Evolutionary conservation across 2,329 filamentous ascomycete genomes (phyloP), one percentile per base, ranked within the genome.

Genomic region (Apiospora pterosperma): DNA sequence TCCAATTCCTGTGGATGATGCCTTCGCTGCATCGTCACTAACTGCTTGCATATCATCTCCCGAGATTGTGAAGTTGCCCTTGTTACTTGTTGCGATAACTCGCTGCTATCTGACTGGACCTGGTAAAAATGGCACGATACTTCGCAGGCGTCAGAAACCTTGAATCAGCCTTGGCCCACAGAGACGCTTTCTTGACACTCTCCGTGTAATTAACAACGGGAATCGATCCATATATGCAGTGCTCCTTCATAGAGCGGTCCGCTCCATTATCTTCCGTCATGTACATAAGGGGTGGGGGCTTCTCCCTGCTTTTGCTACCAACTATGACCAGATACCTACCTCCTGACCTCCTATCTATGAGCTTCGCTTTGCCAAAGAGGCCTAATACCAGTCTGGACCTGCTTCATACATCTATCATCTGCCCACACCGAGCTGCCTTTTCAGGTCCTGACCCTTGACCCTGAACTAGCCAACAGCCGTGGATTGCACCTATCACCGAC

Each of bases 51-150:
- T 77, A 70, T 66, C 72, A 69, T 69, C 67, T 76, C 73, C 76
- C 75, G 74, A 76, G 71, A 77, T 76, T 76, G 70, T 74, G 69
- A 73, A 69, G 70, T 68, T 23, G 61, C 64, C 61, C 60, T 65
- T 64, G 65, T 61, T 63, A n/a, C 55, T 52, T 68, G 64, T 73
- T 63, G 42, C 71, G 71, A 80, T 79, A 79, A 77, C 73, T 74
- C 63, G 73, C 73, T 72, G 74, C 68, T 71, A 68, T 73, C 69
- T 79, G 74, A 79, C 77, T 80, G 77, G 77, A 65, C 55, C 65
- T 71, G 65, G 64, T 59, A 69, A 68, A 34, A 65, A 62, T 65
- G 64, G 67, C 61, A 67, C 58, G 62, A 66, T 64, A 52, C 65
- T 64, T 65, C 60, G 36, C 41, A 65, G 62, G 55, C 64, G 39